Base-by-base conservation (phyloP, 371 early-diverging fungal genomes). In the Blastocladiella emersonii region DNA sequence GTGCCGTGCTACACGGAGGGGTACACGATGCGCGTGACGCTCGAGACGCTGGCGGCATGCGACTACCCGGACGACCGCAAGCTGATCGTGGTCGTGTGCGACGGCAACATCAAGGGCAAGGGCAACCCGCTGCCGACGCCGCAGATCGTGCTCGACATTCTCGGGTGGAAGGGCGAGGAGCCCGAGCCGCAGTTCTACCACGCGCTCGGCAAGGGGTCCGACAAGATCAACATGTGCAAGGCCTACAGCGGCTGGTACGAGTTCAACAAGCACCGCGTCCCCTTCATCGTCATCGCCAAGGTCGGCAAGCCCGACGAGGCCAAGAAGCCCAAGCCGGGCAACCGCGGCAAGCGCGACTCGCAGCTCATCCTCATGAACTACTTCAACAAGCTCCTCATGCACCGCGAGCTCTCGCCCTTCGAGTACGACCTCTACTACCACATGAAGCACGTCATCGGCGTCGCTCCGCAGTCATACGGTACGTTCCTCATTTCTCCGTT, bases 71-170 rank as follows among this genome's bases (percentile, higher is more conserved):
- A 77, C 64, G 65, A 66, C 15, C 55, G 72, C n/a, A 75, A 77
- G 64, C 48, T 81, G 44, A 71, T 81, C 30, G 45, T 78, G 34
- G 74, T 81, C 34, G 65, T 81, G 55, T 66, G 74, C 23, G 81
- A 81, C 73, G 69, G 69, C 39, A 49, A 64, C 19, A 53, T 68
- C 41, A 67, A 23, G 36, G 68, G 67, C n/a, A 25, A 74, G 56
- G 85, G 82, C 27, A 83, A 83, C 64, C 80, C 78, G 36, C 65
- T 70, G 56, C 72, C 80, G 35, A 86, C 88, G 1, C 83, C 85
- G 15, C 76, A 81, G 34, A 77, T 84, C 43, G 73, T 82, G 6
- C 65, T 79, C 55, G 70, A 82, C 35, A 70, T 86, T 53, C 59
- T 59, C 43, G 25, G 70, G 62, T 73, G 74, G 62, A 66, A 70